phyloP scores from a whole-genome alignment of 2,329 filamentous ascomycete genomes.

The Periconia sp. region DNA sequence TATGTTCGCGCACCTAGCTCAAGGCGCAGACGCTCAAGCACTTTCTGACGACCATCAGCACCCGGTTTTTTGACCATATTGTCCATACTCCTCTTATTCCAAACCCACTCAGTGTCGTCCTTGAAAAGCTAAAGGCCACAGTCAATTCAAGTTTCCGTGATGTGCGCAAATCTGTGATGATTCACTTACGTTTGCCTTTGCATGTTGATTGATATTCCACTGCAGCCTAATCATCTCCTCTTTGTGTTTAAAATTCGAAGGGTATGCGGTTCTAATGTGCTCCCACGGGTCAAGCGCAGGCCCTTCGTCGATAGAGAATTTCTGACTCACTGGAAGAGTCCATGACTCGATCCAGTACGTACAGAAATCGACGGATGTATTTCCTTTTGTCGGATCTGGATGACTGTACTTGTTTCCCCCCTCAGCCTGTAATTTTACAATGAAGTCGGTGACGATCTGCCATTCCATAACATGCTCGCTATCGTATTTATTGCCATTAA shows the following conservation, averaged over 20 bases:
- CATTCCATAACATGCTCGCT: conserved; percentile 15
- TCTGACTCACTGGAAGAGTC: not conserved
- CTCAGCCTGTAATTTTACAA: conserved; percentile 1
- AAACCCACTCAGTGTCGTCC: not conserved
- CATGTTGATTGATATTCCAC: conserved; percentile 1
- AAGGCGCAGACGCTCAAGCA: conserved; percentile 7
- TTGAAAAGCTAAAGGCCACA: not conserved
- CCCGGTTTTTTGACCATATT: not conserved
- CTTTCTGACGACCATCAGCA: too few relatives aligned
- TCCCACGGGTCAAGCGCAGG: not conserved
- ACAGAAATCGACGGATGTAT: conserved; percentile 7
- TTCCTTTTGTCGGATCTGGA: conserved; percentile 2
- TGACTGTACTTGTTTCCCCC: conserved; percentile 2
- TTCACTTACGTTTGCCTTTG: conserved; percentile 3
- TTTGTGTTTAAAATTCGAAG: not conserved
- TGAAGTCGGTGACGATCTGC: conserved; percentile 14
- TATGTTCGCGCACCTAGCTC: conserved; percentile 7
- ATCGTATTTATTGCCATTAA: conserved; percentile 4
- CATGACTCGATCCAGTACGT: conserved; percentile 7
- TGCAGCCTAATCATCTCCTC: conserved; percentile 4
- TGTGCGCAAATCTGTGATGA: too few relatives aligned
- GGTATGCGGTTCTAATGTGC: conserved; percentile 5
- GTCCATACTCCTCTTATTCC: conserved; percentile 2
- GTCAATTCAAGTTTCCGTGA: not conserved
- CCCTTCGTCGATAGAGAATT: conserved; percentile 1